Evolutionary conservation across 2,329 filamentous ascomycete species (phyloP), one percentile per base, ranked within the genome.

Genomic region (Amauroascus verrucosus): DNA sequence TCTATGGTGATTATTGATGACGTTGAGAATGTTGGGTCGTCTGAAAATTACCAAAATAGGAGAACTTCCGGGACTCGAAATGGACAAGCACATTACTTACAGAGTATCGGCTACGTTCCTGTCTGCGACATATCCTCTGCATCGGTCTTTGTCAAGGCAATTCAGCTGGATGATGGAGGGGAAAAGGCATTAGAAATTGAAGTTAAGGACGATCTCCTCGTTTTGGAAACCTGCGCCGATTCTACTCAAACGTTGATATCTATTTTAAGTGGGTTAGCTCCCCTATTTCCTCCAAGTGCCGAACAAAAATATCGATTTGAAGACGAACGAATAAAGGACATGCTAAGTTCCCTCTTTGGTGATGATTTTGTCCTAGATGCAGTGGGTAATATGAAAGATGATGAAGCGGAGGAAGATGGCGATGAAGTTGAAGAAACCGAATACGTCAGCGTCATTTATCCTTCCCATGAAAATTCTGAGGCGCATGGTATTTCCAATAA

Each of bases 171-270:
- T 1, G 73, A 73, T 1, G 77, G 82, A 33, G 79, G 77, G 0
- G 76, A 82, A 28, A 85, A 83, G 58, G 79, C 81, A 38, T 69
- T 96, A 13, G 84, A 93, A 60, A 77, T 96, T 1, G 87, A 95
- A 58, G 73, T 97, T 45, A 82, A 82, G 56, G 90, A 95, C 63
- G 85, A 95, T 59, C 76, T 98, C 1, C 76, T 98, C 51, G 84
- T 98, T 32, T 72, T 98, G 6, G 93, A 98, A 68, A 94, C 90
- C 0, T 98, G 94, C 63, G 93, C 93, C 28, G 93, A 98, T 69
- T 98, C 93, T 1, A 97, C 89, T 0, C 89, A 96, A 66, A 98
- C 93, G 0, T 76, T 98, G 13, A 84, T 95, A 50, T 77, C 80
- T 1, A 78, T 95, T 40, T 72, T 90, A 14, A 88, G 86, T 62